Percentiles rank a stretch among this genome's conserved stretches.
phyloP scores from a whole-genome alignment of 441 rosid species.

The Jatropha multifida region DNA sequence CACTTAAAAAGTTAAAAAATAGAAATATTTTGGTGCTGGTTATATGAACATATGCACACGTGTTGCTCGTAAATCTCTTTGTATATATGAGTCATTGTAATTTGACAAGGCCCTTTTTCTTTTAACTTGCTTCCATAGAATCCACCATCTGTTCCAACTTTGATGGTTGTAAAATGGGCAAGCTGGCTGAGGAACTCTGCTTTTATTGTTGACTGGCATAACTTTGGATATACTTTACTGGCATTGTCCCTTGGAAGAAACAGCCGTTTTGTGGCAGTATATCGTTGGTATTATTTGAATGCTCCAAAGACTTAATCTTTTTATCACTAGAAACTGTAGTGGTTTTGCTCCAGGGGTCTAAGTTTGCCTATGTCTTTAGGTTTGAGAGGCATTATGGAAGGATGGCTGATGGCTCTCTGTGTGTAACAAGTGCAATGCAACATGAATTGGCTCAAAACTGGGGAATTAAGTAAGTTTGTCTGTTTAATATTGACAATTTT shows the following conservation, averaged over 20 bases:
- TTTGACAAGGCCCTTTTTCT: background rate
- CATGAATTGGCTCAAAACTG: constrained; percentile 94
- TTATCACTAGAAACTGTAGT: background rate
- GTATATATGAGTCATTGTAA: background rate
- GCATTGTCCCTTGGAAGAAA: constrained; percentile 87
- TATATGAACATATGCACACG: background rate
- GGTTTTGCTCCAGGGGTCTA: constrained; percentile 6
- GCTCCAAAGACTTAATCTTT: constrained; percentile 3
- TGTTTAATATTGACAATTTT: constrained; percentile 25
- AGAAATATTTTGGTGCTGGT: background rate
- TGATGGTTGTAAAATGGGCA: constrained; percentile 90
- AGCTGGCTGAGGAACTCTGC: constrained; percentile 72
- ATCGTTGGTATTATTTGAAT: constrained; percentile 61
- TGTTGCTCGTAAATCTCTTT: background rate
- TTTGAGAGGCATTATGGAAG: constrained; percentile 78
- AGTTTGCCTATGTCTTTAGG: constrained; percentile 43
- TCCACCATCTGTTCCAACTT: constrained; percentile 96
- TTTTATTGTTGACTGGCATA: constrained; percentile 93
- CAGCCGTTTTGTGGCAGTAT: constrained; percentile 71
- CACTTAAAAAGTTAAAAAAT: background rate
- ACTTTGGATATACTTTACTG: constrained; percentile 91
- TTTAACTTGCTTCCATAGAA: constrained; percentile 48
- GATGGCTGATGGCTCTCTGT: constrained; percentile 84
- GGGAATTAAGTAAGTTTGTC: constrained; percentile 81
- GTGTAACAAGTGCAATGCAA: constrained; percentile 96